phyloP scores from a whole-genome alignment of 768 basidiomycete species.

The Termitomyces sp. region DNA sequence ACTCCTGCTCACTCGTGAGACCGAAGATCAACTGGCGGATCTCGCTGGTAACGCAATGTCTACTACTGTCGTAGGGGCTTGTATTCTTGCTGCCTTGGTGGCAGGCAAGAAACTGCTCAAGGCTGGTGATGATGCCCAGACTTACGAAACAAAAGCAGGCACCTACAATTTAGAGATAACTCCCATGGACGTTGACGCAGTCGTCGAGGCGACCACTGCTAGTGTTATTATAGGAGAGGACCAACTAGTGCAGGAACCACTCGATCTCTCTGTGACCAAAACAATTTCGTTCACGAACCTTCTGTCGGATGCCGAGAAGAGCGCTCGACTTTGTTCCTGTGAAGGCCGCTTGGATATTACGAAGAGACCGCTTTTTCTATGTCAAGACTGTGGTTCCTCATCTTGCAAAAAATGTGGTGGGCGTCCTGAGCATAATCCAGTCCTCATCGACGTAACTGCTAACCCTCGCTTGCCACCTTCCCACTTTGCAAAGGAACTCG shows the following conservation, averaged over 20 bases:
- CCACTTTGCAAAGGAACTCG: conserved; percentile 73
- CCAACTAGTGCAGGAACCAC: conserved; percentile 53
- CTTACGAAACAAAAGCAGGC: conserved; percentile 64
- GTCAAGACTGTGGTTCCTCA: conserved; percentile 72
- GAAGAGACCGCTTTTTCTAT: conserved; percentile 59
- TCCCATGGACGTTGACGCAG: conserved; percentile 50
- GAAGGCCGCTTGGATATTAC: conserved; percentile 85
- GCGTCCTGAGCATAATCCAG: conserved; percentile 82
- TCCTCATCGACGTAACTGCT: conserved; percentile 45
- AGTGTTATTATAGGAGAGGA: conserved; percentile 74
- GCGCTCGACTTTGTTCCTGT: conserved; percentile 82
- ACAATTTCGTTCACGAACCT: conserved; percentile 49
- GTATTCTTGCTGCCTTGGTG: conserved; percentile 80
- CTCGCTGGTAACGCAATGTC: conserved; percentile 98
- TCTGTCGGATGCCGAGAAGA: conserved; percentile 61
- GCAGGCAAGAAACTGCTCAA: conserved; percentile 65
- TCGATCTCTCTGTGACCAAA: conserved; percentile 64
- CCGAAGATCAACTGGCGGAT: conserved; percentile 90
- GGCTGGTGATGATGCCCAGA: conserved; percentile 57
- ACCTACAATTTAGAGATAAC: conserved; percentile 26
- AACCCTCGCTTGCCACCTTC: conserved; percentile 67
- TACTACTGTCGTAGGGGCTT: conserved; percentile 90
- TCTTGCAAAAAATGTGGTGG: conserved; percentile 88
- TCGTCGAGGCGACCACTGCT: conserved; percentile 22
- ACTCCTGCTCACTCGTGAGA: conserved; percentile 87